phyloP scores from a whole-genome alignment of 1,139 yeast species.

The Taphrina wiesneri region DNA sequence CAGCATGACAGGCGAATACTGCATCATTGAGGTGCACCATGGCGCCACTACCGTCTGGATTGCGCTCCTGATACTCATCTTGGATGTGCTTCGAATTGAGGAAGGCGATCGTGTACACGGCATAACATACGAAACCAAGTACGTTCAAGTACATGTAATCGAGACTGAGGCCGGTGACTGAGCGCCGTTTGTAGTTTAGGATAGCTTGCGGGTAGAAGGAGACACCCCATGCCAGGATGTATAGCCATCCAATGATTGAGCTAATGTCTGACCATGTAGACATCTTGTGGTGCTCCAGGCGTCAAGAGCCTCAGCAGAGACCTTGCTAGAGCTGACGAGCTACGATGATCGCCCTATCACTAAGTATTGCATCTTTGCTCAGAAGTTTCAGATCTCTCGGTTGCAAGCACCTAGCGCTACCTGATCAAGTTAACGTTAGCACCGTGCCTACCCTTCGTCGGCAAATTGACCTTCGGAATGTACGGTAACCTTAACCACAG shows the following conservation, averaged over 20 bases:
- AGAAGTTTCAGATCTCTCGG: too few species aligned
- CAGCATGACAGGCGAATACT: constrained; percentile 31
- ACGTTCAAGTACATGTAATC: constrained; percentile 24
- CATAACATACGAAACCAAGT: constrained; percentile 23
- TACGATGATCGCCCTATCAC: too few species aligned
- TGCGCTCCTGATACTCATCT: constrained; percentile 16
- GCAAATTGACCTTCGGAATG: too few species aligned
- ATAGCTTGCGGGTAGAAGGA: constrained; percentile 30
- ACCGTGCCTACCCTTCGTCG: too few species aligned
- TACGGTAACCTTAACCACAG: too few species aligned
- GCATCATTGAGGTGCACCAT: constrained; percentile 30
- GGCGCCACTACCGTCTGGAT: constrained; percentile 9
- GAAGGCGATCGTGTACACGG: constrained; percentile 11
- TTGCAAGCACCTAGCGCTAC: too few species aligned
- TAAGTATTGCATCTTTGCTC: too few species aligned
- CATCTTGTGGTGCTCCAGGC: not conserved
- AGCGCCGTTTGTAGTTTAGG: constrained; percentile 17
- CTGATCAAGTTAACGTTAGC: too few species aligned
- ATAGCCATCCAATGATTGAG: constrained; percentile 19
- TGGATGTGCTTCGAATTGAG: constrained; percentile 5
- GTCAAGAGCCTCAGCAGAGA: not conserved
- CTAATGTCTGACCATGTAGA: constrained; percentile 9
- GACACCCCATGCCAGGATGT: constrained; percentile 26
- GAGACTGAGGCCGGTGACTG: constrained; percentile 23
- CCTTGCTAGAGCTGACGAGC: too few species aligned